Conservation (phyloP, 305 asterid species). For the Fraxinus xanthoxyloides region DNA sequence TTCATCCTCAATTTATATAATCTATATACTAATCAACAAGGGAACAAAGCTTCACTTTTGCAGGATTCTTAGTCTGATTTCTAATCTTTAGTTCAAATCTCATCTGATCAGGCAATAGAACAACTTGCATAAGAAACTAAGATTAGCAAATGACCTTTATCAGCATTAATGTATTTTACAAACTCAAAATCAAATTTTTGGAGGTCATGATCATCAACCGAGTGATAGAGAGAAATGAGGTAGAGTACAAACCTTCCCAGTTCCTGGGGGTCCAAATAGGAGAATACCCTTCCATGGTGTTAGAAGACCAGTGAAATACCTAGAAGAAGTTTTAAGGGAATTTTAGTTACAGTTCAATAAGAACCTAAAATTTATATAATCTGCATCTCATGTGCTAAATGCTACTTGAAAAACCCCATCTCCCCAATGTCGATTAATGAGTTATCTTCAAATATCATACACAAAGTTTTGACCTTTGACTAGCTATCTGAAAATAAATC, state of each 20-base stretch:
- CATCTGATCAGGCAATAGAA: slow-evolving; percentile 1
- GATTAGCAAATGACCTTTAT: background rate
- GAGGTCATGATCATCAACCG: slow-evolving; percentile 2
- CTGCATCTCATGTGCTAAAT: slow-evolving; percentile 3
- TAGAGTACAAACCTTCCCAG: slow-evolving; percentile 73
- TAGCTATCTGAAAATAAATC: background rate
- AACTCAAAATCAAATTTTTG: slow-evolving; percentile 3
- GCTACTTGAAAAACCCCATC: background rate
- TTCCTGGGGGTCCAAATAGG: slow-evolving; percentile 98
- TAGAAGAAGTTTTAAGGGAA: slow-evolving; percentile 29
- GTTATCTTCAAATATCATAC: background rate
- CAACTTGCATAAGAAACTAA: slow-evolving; percentile 6
- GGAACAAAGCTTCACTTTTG: background rate
- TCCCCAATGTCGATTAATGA: background rate
- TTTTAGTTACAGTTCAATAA: slow-evolving; percentile 12
- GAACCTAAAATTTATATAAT: slow-evolving; percentile 1
- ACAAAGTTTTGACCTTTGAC: background rate
- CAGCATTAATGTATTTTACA: background rate
- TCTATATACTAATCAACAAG: slow-evolving; percentile 3
- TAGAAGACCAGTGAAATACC: slow-evolving; percentile 94
- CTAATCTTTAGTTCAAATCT: slow-evolving; percentile 5
- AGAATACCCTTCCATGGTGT: slow-evolving; percentile 99
- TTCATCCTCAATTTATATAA: background rate
- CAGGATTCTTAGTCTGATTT: slow-evolving; percentile 14
- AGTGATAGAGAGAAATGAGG: background rate